Evolutionary conservation across 345 rosid genomes (phyloP).

Genomic region (Heritiera fomes): DNA sequence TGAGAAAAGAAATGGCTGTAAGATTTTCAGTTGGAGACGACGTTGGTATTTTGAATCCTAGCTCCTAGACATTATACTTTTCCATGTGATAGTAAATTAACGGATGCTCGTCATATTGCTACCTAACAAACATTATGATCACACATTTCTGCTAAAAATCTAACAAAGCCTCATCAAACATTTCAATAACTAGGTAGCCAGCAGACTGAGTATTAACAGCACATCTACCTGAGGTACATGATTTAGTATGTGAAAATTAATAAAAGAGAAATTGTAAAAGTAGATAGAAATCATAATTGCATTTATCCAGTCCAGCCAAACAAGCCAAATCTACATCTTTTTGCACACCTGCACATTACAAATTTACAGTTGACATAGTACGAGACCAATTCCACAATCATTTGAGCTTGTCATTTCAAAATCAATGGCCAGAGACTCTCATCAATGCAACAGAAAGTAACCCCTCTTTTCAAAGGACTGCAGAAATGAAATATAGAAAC

Average conservation of each 20-base stretch:
- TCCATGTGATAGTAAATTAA: neutral
- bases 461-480: neutral
- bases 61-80: neutral
- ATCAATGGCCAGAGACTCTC: neutral
- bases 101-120: conserved; percentile 4
- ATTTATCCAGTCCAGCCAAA: neutral
- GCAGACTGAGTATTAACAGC: neutral
- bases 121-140: conserved; percentile 2
- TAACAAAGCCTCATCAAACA: neutral
- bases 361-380: neutral
- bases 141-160: neutral
- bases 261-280: neutral
- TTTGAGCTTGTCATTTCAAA: neutral
- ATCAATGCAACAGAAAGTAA: neutral
- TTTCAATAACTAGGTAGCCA: neutral
- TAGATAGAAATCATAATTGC: neutral
- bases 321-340: neutral
- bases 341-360: neutral
- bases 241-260: neutral
- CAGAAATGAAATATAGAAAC: neutral
- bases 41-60: neutral
- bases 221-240: neutral
- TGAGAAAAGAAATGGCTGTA: conserved; percentile 8
- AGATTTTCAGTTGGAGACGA: neutral
- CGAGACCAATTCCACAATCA: neutral